phyloP scores from a whole-genome alignment of 148 eudicot genomes.

The Drosera capensis region DNA sequence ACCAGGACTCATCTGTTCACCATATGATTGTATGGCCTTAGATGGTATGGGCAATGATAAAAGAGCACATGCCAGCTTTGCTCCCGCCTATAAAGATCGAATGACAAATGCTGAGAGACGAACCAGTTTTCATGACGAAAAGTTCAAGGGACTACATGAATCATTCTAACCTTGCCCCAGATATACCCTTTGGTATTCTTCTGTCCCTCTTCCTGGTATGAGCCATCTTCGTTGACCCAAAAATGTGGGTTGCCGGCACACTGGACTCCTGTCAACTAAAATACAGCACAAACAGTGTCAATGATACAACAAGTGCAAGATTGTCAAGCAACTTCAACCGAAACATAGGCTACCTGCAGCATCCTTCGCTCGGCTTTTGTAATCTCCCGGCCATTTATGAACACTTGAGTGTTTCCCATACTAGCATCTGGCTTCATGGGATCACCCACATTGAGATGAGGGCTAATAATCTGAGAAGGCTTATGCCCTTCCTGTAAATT shows the following conservation, averaged over 20 bases:
- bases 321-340: constrained; percentile 2
- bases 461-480: constrained; percentile 73
- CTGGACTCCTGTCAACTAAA: constrained; percentile 93
- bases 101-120: not conserved
- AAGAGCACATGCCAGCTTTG: constrained; percentile 83
- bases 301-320: not conserved
- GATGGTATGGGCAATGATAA: constrained; percentile 88
- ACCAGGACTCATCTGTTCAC: constrained; percentile 54
- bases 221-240: constrained; percentile 99
- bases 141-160: not conserved
- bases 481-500: constrained; percentile 82
- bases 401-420: constrained; percentile 85
- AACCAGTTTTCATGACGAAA: not conserved
- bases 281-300: constrained; percentile 5
- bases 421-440: constrained; percentile 74
- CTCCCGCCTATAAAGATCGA: constrained; percentile 55
- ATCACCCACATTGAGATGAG: constrained; percentile 90
- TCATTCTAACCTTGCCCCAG: constrained; percentile 75
- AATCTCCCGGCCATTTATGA: constrained; percentile 91
- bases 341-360: constrained; percentile 53
- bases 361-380: constrained; percentile 90
- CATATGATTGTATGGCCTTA: constrained; percentile 32
- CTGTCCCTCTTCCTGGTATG: constrained; percentile 99
- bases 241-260: constrained; percentile 99
- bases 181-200: constrained; percentile 93